These are phyloP conservation scores for Parathielavia appendiculata DNA, from an alignment of 495 filamentous ascomycete species.

Conservation along the genomic window DNA sequence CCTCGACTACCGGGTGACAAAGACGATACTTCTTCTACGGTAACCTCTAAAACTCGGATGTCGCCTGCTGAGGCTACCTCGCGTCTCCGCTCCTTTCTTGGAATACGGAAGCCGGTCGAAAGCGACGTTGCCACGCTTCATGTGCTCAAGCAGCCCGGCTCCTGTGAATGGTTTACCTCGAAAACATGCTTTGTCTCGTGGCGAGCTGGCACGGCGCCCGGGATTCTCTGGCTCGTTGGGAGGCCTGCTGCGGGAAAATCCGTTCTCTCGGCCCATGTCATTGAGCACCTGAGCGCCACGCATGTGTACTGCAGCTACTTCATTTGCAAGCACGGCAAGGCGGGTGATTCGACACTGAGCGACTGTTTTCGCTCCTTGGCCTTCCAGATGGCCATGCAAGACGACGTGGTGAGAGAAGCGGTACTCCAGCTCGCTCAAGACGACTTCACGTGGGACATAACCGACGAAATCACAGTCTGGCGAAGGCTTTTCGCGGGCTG, in stretches of 20 bases:
- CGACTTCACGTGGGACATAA: conserved; percentile 15
- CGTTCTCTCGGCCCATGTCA: conserved; percentile 25
- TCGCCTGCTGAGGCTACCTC: not conserved
- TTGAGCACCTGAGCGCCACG: conserved; percentile 16
- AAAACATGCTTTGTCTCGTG: conserved; percentile 18
- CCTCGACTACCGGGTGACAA: not conserved
- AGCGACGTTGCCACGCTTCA: conserved; percentile 19
- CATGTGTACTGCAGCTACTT: conserved; percentile 28
- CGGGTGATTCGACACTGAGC: conserved; percentile 6
- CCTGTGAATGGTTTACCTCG: conserved; percentile 28
- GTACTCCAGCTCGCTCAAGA: conserved; percentile 12
- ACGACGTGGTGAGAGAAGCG: conserved; percentile 7
- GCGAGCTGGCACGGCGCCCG: conserved; percentile 7
- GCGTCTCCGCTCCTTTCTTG: conserved; percentile 5
- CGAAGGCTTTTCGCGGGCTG: conserved; percentile 18
- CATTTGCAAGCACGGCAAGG: conserved; percentile 19
- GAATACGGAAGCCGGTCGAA: conserved; percentile 10
- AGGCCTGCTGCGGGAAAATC: conserved; percentile 29
- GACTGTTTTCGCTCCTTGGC: conserved; percentile 24
- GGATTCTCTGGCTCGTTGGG: conserved; percentile 29
- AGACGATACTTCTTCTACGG: not conserved
- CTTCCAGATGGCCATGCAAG: conserved; percentile 30
- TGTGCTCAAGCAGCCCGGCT: conserved; percentile 19
- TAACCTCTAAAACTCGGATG: not conserved
- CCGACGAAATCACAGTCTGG: conserved; percentile 23